A percentile compares a stretch with the other conserved stretches of the same genome.
Conservation (phyloP, 2,329 filamentous ascomycete genomes). For the Colletotrichum orchidophilum region DNA sequence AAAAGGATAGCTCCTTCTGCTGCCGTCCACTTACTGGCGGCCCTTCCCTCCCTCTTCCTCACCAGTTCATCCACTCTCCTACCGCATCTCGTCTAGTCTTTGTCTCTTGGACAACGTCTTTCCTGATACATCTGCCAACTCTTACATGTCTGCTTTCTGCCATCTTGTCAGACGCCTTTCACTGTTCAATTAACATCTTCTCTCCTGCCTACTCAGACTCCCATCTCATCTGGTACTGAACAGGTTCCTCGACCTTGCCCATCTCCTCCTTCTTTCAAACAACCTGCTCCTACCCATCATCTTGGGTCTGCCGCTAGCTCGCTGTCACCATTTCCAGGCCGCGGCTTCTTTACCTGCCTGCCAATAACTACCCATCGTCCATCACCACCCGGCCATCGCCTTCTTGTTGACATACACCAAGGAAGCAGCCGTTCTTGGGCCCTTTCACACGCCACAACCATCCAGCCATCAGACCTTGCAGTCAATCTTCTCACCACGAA, state of each 20-base stretch:
- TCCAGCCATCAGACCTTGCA: not conserved
- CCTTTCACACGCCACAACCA: not conserved
- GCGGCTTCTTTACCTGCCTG: no score
- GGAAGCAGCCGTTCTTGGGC: not conserved
- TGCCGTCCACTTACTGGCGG: not conserved
- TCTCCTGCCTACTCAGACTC: not conserved
- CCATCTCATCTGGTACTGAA: not conserved
- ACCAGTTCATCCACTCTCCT: slow-evolving; percentile 10
- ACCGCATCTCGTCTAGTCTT: not conserved
- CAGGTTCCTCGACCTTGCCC: not conserved
- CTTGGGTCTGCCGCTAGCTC: not conserved
- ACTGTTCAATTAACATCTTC: slow-evolving; percentile 1
- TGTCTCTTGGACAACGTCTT: slow-evolving; percentile 4
- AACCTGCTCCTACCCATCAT: not conserved
- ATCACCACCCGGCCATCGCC: not conserved
- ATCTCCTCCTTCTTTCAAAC: not conserved
- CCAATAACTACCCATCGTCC: not conserved
- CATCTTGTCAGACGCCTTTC: not conserved
- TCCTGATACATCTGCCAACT: not conserved
- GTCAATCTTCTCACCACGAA: not conserved
- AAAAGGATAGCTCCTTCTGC: slow-evolving; percentile 29
- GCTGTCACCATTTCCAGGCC: not conserved
- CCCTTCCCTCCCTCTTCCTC: not conserved
- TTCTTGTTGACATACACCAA: not conserved
- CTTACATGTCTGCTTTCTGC: not conserved